Conservation (phyloP, 768 basidiomycete genomes). For the Termitomyces heimii region DNA sequence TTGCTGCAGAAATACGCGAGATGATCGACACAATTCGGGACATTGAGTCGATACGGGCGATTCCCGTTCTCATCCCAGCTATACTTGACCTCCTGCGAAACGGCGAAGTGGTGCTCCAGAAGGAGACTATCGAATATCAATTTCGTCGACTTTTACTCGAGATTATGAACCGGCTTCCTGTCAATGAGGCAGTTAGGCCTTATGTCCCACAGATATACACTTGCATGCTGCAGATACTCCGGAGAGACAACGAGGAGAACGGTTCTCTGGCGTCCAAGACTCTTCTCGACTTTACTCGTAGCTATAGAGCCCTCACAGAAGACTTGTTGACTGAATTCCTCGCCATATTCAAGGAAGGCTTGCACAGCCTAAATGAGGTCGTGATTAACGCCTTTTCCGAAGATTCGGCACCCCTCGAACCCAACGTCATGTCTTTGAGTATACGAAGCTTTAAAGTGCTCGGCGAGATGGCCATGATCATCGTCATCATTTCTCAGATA, state of each 20-base stretch:
- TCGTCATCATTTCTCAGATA: conserved; percentile 85
- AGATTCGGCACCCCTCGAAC: conserved; percentile 48
- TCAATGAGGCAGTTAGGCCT: conserved; percentile 69
- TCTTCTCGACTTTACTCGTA: conserved; percentile 82
- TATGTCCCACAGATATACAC: conserved; percentile 64
- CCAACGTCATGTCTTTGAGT: conserved; percentile 57
- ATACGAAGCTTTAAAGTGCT: conserved; percentile 90
- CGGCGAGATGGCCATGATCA: conserved; percentile 88
- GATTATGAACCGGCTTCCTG: conserved; percentile 83
- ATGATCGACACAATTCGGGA: conserved; percentile 77
- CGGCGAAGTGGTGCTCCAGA: conserved; percentile 60
- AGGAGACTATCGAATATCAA: conserved; percentile 65
- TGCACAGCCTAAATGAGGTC: conserved; percentile 66
- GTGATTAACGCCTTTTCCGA: conserved; percentile 74
- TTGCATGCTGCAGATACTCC: conserved; percentile 79
- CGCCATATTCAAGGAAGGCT: conserved; percentile 71
- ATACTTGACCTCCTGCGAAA: conserved; percentile 67
- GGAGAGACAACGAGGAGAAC: conserved; percentile 94
- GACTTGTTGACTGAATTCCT: conserved; percentile 76
- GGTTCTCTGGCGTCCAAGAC: conserved; percentile 87
- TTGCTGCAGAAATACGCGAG: conserved; percentile 77
- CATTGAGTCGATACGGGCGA: conserved; percentile 60
- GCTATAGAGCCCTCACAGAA: conserved; percentile 66
- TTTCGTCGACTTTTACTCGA: conserved; percentile 87
- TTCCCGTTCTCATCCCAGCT: conserved; percentile 69